phyloP scores from a whole-genome alignment of 139 green algal species.

The Gonium pectorale region DNA sequence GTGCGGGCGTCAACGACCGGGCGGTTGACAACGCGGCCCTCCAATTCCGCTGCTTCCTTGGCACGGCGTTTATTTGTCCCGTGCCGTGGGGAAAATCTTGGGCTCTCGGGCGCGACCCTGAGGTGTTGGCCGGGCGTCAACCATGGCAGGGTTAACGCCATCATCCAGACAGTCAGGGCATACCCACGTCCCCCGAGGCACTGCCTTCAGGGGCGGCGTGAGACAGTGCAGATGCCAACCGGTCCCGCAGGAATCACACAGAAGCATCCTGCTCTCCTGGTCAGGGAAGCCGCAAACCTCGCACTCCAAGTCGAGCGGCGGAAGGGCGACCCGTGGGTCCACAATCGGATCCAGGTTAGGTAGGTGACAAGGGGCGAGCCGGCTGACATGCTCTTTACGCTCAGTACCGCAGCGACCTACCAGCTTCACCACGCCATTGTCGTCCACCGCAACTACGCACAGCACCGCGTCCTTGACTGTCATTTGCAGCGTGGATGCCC shows the following conservation, averaged over 20 bases:
- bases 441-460: too few relatives aligned
- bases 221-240: slow-evolving; percentile 75
- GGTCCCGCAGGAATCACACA: slow-evolving; percentile 78
- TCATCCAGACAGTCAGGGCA: slow-evolving; percentile 52
- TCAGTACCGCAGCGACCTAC: background rate
- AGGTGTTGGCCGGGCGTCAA: too few relatives aligned
- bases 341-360: background rate
- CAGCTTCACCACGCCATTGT: background rate
- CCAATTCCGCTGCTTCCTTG: too few relatives aligned
- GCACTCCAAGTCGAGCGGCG: slow-evolving; percentile 43
- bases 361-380: too few relatives aligned
- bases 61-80: too few relatives aligned
- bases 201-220: slow-evolving; percentile 49
- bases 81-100: too few relatives aligned
- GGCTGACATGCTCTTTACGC: too few relatives aligned
- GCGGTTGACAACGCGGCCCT: too few relatives aligned
- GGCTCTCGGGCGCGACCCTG: background rate
- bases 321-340: background rate
- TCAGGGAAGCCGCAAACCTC: slow-evolving; percentile 54
- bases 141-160: too few relatives aligned
- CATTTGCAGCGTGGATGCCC: too few relatives aligned
- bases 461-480: too few relatives aligned
- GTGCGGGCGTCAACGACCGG: too few relatives aligned
- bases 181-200: slow-evolving; percentile 79
- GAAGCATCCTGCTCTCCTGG: slow-evolving; percentile 65